These are phyloP conservation scores for Eucalyptus dawsonii DNA, from an alignment of 345 rosid species.

Conservation along the genomic window DNA sequence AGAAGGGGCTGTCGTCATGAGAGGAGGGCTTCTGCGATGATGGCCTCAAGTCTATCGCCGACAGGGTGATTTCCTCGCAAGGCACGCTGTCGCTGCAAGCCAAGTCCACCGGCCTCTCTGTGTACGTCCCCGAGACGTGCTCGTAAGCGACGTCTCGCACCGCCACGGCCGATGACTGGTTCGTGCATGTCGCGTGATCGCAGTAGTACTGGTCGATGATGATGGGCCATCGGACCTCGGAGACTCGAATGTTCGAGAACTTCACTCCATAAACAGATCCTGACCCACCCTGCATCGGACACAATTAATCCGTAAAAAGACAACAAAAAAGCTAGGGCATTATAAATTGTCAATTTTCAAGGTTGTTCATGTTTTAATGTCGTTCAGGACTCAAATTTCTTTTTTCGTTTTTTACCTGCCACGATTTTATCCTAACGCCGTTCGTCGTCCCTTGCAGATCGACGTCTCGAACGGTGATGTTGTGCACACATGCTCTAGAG, in stretches of 20 bases:
- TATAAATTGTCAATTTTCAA: no score
- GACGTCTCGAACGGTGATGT: no score
- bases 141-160: slow-evolving; percentile 7
- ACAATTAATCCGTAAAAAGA: no score
- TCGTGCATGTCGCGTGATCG: background rate
- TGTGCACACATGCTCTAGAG: no score
- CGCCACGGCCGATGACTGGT: slow-evolving; percentile 18
- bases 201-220: slow-evolving; percentile 25
- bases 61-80: slow-evolving; percentile 5
- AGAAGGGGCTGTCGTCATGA: background rate
- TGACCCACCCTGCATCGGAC: slow-evolving; percentile 6
- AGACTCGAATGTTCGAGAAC: slow-evolving; percentile 16
- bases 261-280: slow-evolving; percentile 9
- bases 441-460: no score
- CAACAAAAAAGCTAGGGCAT: no score
- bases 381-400: no score
- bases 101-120: slow-evolving; percentile 5
- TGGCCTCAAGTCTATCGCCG: slow-evolving; percentile 5
- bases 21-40: background rate
- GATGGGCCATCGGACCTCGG: slow-evolving; percentile 9
- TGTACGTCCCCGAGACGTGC: slow-evolving; percentile 16
- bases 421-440: no score
- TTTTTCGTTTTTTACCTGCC: no score
- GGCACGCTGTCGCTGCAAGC: slow-evolving; percentile 29
- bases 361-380: no score